Percentiles rank a stretch among this genome's conserved stretches.
These are phyloP conservation scores for Pseudogymnoascus sp. DNA, from an alignment of 2,329 filamentous ascomycete species.

Conservation along the genomic window DNA sequence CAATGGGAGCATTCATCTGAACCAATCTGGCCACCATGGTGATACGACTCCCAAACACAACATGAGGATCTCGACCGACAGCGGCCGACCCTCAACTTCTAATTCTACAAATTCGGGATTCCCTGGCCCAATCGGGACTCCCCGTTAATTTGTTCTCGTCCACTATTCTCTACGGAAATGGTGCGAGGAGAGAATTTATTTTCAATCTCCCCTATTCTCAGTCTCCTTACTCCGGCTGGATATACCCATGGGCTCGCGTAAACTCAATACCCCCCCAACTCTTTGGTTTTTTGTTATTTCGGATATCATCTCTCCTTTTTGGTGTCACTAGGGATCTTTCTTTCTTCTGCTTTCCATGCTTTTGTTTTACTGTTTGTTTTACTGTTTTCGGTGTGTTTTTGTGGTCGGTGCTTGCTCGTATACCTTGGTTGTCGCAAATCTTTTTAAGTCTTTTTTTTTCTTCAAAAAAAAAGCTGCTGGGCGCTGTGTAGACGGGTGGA, in stretches of 20 bases:
- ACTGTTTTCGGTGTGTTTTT: background rate
- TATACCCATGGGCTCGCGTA: conserved; percentile 11
- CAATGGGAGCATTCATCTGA: conserved; percentile 51
- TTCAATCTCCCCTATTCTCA: conserved; percentile 1
- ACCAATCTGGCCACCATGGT: conserved; percentile 58
- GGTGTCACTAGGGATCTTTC: background rate
- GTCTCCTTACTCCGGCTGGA: conserved; percentile 10
- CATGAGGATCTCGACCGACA: conserved; percentile 77
- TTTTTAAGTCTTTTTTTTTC: background rate
- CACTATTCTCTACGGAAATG: conserved; percentile 18
- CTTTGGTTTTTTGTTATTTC: conserved; percentile 7
- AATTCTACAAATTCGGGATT: conserved; percentile 95
- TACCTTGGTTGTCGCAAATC: background rate
- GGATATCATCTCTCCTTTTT: conserved; percentile 7
- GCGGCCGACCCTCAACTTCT: conserved; percentile 85
- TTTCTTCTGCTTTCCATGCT: background rate
- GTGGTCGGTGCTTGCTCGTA: background rate
- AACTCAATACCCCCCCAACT: background rate
- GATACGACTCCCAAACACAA: conserved; percentile 78
- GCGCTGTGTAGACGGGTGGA: background rate
- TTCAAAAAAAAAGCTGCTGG: background rate
- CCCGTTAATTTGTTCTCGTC: conserved; percentile 50
- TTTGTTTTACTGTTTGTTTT: background rate
- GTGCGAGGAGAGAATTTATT: background rate
- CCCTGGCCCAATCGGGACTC: conserved; percentile 84